Evolutionary conservation across 495 filamentous ascomycete genomes (phyloP).

Genomic region (Aspergillus nanangensis): DNA sequence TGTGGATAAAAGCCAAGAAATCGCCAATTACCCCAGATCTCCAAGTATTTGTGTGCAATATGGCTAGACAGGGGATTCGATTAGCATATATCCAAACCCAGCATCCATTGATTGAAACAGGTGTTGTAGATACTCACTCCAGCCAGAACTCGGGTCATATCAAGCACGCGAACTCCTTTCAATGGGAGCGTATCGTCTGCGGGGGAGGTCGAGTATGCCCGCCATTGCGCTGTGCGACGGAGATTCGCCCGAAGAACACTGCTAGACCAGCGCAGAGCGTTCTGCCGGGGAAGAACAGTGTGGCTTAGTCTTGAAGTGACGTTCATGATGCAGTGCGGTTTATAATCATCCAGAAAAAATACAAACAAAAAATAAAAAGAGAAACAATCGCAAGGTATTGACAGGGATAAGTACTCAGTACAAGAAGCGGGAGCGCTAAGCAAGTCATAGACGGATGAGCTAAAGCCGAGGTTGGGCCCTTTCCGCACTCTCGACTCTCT

Average conservation of each 20-base stretch:
- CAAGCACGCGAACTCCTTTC: conserved; percentile 80
- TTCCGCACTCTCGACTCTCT: conserved; percentile 9
- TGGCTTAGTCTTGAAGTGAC: too few species aligned
- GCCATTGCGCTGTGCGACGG: conserved; percentile 22
- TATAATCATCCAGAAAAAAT: too few species aligned
- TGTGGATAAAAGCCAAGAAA: background rate
- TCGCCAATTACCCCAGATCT: conserved; percentile 75
- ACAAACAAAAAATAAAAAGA: background rate
- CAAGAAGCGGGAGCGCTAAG: too few species aligned
- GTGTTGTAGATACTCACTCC: conserved; percentile 76
- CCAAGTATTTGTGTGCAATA: conserved; percentile 97
- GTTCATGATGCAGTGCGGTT: background rate
- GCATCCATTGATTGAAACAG: background rate
- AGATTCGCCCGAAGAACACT: background rate
- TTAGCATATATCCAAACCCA: conserved; percentile 13
- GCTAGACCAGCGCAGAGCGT: conserved; percentile 14
- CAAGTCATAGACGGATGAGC: conserved; percentile 14
- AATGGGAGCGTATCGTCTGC: conserved; percentile 56
- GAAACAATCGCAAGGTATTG: background rate
- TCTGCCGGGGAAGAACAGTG: too few species aligned
- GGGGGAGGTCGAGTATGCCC: conserved; percentile 28
- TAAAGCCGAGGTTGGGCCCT: conserved; percentile 31
- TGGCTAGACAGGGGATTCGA: conserved; percentile 56
- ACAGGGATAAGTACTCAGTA: too few species aligned
- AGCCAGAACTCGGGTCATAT: conserved; percentile 95